These are phyloP conservation scores for Cladosporium sp. DNA, from an alignment of 2,329 filamentous ascomycete species.

Conservation along the genomic window DNA sequence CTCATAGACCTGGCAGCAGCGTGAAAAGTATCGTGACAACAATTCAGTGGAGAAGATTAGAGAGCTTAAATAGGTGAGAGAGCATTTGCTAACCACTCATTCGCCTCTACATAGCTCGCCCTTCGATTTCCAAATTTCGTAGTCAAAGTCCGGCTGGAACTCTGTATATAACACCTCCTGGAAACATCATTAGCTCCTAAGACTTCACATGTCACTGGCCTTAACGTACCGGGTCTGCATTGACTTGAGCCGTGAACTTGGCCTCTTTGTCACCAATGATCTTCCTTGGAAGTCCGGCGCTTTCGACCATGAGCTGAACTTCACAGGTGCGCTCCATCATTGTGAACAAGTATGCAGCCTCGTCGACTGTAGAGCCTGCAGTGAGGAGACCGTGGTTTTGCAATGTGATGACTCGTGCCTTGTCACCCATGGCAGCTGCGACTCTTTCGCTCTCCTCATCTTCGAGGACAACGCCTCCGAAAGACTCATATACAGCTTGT, in stretches of 20 bases:
- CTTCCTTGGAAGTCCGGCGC: constrained; percentile 46
- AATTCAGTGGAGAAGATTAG: too few relatives aligned
- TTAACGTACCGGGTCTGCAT: constrained; percentile 29
- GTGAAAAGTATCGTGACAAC: too few relatives aligned
- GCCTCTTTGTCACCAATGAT: constrained; percentile 49
- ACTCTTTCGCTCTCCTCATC: constrained; percentile 39
- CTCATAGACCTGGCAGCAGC: too few relatives aligned
- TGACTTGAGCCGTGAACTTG: constrained; percentile 44
- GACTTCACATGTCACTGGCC: too few relatives aligned
- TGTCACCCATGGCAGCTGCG: constrained; percentile 33
- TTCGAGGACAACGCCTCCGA: constrained; percentile 41
- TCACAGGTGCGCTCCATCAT: constrained; percentile 52
- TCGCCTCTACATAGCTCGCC: not conserved
- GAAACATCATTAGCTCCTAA: not conserved
- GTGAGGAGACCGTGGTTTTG: constrained; percentile 43
- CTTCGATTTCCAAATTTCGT: constrained; percentile 2
- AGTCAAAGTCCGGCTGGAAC: constrained; percentile 35
- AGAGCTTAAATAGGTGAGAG: not conserved
- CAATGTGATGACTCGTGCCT: constrained; percentile 33
- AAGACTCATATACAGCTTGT: constrained; percentile 35
- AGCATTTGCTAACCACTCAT: not conserved
- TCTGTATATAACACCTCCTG: constrained; percentile 42
- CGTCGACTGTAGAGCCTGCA: constrained; percentile 33
- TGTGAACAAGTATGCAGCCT: constrained; percentile 36
- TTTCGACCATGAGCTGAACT: constrained; percentile 62